Conservation (phyloP, 2,329 filamentous ascomycete species). For the Cladosporium cucumerinum region DNA sequence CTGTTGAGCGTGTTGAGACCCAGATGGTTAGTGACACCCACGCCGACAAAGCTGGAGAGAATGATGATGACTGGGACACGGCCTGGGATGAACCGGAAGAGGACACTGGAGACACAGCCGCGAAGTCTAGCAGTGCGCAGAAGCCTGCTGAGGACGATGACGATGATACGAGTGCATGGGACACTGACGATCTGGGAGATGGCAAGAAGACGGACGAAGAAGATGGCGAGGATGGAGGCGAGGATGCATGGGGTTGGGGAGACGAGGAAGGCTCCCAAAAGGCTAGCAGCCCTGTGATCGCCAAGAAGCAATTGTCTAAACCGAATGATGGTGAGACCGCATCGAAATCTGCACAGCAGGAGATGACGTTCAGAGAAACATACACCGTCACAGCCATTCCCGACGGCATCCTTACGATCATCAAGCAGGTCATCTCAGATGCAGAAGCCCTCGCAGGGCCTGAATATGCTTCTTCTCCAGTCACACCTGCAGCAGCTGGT, state of each 20-base stretch:
- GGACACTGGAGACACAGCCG: neutral
- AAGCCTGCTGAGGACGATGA: constrained; percentile 37
- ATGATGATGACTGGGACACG: constrained; percentile 67
- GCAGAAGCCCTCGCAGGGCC: constrained; percentile 55
- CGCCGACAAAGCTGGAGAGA: constrained; percentile 43
- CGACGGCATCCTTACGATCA: constrained; percentile 67
- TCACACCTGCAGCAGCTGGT: constrained; percentile 65
- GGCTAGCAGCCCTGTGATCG: constrained; percentile 23
- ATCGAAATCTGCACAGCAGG: constrained; percentile 29
- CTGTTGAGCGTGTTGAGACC: constrained; percentile 81
- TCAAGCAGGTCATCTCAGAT: constrained; percentile 51
- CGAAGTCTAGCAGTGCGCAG: constrained; percentile 23
- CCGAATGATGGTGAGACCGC: constrained; percentile 29
- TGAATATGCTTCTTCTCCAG: constrained; percentile 47
- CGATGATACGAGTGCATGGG: constrained; percentile 50
- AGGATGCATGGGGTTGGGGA: constrained; percentile 82
- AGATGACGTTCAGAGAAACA: constrained; percentile 72
- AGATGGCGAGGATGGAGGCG: constrained; percentile 34
- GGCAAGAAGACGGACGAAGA: constrained; percentile 21
- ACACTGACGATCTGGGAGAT: constrained; percentile 40
- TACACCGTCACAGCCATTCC: constrained; percentile 90
- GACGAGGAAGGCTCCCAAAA: constrained; percentile 54
- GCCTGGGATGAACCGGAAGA: constrained; percentile 72
- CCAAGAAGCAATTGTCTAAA: constrained; percentile 34
- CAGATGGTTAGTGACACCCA: constrained; percentile 71